These are phyloP conservation scores for Cladophialophora bantiana DNA, from an alignment of 2,329 filamentous ascomycete species.

Conservation along the genomic window DNA sequence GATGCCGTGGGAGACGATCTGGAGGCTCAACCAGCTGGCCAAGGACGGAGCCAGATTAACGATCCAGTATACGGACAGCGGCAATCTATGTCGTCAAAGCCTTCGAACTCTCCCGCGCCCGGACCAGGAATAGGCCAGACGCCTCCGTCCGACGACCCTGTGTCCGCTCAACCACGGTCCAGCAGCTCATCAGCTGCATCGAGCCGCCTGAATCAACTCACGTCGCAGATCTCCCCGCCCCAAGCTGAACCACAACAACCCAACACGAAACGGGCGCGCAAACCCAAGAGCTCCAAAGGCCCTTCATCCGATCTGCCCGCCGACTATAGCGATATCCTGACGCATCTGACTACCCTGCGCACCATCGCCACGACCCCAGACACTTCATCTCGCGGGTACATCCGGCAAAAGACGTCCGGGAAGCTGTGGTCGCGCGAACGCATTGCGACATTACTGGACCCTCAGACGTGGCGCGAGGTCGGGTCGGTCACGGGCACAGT, in stretches of 20 bases:
- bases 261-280: slow-evolving; percentile 44
- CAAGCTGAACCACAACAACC: slow-evolving; percentile 31
- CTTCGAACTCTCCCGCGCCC: neutral
- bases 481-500: slow-evolving; percentile 68
- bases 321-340: slow-evolving; percentile 69
- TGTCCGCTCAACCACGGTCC: slow-evolving; percentile 19
- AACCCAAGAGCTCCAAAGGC: slow-evolving; percentile 32
- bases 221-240: slow-evolving; percentile 49
- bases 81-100: neutral
- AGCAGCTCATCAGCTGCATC: slow-evolving; percentile 12
- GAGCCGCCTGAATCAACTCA: slow-evolving; percentile 57
- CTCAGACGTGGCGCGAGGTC: slow-evolving; percentile 64
- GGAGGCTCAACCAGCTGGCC: no score
- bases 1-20: no score
- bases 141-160: slow-evolving; percentile 12
- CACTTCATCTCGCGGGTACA: slow-evolving; percentile 62
- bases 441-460: slow-evolving; percentile 64
- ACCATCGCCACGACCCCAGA: slow-evolving; percentile 64
- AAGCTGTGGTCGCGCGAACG: slow-evolving; percentile 72
- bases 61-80: slow-evolving; percentile 14
- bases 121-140: neutral
- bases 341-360: slow-evolving; percentile 60
- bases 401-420: slow-evolving; percentile 67
- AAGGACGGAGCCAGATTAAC: no score
- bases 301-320: slow-evolving; percentile 54